These are phyloP conservation scores for Musa beccarii DNA, from an alignment of 176 grass and related monocot species.

Conservation along the genomic window DNA sequence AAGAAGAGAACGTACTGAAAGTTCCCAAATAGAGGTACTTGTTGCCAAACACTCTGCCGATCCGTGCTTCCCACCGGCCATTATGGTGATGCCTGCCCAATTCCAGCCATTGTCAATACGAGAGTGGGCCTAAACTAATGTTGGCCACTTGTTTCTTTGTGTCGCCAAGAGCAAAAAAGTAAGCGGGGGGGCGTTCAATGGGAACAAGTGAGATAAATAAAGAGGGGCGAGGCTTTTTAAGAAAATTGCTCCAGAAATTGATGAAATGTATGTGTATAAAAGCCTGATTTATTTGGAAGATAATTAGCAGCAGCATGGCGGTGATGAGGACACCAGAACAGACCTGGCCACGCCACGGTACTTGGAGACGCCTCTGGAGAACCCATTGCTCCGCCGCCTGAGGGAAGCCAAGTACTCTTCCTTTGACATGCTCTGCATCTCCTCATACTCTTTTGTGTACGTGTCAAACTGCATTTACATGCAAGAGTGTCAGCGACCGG, in stretches of 20 bases:
- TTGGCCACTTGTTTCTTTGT: too few species aligned
- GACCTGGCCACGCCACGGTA: conserved; percentile 84
- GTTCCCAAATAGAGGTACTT: conserved; percentile 43
- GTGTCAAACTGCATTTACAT: conserved; percentile 39
- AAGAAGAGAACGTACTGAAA: conserved; percentile 23
- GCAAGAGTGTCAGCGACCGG: too few species aligned
- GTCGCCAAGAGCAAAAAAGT: too few species aligned
- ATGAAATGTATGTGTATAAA: too few species aligned
- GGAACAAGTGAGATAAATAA: too few species aligned
- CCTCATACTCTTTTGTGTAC: conserved; percentile 47
- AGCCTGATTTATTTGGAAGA: too few species aligned
- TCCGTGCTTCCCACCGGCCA: conserved; percentile 38
- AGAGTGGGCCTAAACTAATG: background rate
- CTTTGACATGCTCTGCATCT: conserved; percentile 49
- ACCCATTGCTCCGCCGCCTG: conserved; percentile 58
- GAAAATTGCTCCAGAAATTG: too few species aligned
- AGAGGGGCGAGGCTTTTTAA: too few species aligned
- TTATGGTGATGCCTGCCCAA: conserved; percentile 36
- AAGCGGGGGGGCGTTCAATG: too few species aligned
- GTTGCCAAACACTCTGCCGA: conserved; percentile 35
- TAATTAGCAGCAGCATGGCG: too few species aligned
- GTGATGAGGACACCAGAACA: too few species aligned
- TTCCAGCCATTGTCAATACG: background rate
- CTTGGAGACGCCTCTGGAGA: conserved; percentile 64
- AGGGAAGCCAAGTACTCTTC: conserved; percentile 54